A percentile compares a stretch with the other conserved stretches of the same genome.
These are phyloP conservation scores for Sporothrix mexicana DNA, from an alignment of 2,329 filamentous ascomycete species.

Conservation along the genomic window DNA sequence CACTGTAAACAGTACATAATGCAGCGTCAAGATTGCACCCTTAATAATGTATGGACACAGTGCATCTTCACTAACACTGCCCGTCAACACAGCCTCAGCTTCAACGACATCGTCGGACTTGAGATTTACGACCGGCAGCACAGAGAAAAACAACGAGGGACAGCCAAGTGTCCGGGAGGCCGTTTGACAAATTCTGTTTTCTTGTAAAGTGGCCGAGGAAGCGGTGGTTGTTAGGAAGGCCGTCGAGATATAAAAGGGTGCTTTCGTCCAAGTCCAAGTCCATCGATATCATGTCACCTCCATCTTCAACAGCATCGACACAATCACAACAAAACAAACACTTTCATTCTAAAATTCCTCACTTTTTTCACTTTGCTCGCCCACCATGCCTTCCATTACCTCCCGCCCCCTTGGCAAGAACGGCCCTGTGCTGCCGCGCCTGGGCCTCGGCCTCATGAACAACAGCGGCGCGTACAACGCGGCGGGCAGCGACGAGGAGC, in stretches of 20 bases:
- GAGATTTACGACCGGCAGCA: not conserved
- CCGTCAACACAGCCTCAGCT: not conserved
- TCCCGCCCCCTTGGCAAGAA: slow-evolving; percentile 28
- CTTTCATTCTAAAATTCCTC: no score
- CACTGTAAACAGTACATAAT: not conserved
- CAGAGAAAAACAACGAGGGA: not conserved
- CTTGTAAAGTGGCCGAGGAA: not conserved
- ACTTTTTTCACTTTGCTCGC: no score
- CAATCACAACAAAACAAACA: no score
- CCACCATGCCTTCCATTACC: not conserved
- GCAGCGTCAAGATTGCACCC: no score
- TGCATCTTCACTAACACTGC: not conserved
- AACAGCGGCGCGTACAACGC: slow-evolving; percentile 39
- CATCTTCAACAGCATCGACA: not conserved
- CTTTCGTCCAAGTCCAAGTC: not conserved
- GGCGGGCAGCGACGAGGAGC: slow-evolving; percentile 45
- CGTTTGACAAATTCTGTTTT: not conserved
- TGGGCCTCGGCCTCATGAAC: slow-evolving; percentile 57
- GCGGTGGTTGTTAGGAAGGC: no score
- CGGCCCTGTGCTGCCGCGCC: slow-evolving; percentile 13
- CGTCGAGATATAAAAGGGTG: not conserved
- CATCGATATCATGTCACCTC: not conserved
- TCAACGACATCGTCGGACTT: slow-evolving; percentile 9
- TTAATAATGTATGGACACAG: not conserved
- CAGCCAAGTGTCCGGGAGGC: not conserved